These are phyloP conservation scores for Neospora caninum DNA, from an alignment of 169 alveolate species.

Conservation along the genomic window DNA sequence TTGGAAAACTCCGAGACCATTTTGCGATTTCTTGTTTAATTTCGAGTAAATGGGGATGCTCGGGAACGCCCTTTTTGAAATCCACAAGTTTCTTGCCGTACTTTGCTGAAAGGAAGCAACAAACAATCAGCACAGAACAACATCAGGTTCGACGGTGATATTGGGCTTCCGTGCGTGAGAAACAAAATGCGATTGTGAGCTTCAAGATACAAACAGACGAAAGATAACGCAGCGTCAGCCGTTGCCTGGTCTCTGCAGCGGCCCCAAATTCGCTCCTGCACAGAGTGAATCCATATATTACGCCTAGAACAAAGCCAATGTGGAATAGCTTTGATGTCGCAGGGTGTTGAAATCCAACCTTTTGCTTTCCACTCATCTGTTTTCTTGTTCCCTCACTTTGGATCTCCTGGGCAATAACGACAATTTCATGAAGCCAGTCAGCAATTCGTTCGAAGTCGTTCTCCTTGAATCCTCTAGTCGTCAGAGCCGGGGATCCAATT, in stretches of 20 bases:
- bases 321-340: not conserved
- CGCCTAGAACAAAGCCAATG: no score
- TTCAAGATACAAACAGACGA: not conserved
- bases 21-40: constrained; percentile 35
- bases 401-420: constrained; percentile 63
- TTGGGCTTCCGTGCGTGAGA: no score
- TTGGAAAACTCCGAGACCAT: constrained; percentile 45
- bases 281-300: no score
- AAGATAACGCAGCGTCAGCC: no score
- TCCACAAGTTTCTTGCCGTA: constrained; percentile 65
- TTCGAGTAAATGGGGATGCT: constrained; percentile 47
- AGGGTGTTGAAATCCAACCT: no score
- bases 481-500: constrained; percentile 95
- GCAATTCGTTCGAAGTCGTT: constrained; percentile 79
- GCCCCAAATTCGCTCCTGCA: no score
- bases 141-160: not conserved
- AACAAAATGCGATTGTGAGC: no score
- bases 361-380: not conserved
- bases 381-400: constrained; percentile 12
- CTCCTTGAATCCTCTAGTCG: constrained; percentile 91
- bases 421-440: constrained; percentile 72
- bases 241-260: no score
- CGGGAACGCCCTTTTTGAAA: constrained; percentile 53
- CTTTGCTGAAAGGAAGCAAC: constrained; percentile 29
- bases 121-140: not conserved